Conservation (phyloP, 176 grass and related monocot genomes). For the Microstegium vimineum region DNA sequence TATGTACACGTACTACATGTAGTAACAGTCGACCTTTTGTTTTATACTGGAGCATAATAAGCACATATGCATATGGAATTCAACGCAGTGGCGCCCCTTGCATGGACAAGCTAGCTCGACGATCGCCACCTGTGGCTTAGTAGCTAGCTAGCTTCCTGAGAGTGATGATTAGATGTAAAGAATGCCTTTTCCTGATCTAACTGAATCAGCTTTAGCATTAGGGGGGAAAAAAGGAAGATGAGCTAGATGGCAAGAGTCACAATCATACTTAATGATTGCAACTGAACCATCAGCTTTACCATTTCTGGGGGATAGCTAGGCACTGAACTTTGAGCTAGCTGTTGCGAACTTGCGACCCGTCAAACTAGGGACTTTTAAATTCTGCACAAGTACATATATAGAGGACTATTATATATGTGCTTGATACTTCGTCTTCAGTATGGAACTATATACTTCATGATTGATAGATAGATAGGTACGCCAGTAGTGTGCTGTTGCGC, state of each 20-base stretch:
- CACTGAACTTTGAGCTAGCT: background rate
- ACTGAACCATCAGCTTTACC: background rate
- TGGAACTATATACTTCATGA: slow-evolving; percentile 3
- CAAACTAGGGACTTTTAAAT: background rate
- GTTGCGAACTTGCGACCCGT: background rate
- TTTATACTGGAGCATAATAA: slow-evolving; percentile 3
- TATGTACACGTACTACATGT: background rate
- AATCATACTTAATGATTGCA: background rate
- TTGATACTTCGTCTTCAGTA: background rate
- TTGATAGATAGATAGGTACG: background rate
- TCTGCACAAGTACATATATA: background rate
- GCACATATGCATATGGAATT: background rate
- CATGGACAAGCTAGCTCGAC: too few species aligned
- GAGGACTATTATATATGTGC: background rate
- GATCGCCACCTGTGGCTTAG: too few species aligned
- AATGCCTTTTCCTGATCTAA: background rate
- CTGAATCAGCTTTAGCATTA: background rate
- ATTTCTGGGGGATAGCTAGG: background rate
- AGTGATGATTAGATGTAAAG: background rate
- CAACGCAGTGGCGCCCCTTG: background rate
- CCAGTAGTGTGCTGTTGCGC: background rate
- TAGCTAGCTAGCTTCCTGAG: background rate
- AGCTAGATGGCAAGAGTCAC: too few species aligned
- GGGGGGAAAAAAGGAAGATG: too few species aligned
- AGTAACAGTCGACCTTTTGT: slow-evolving; percentile 14